Conservation (phyloP, 2,329 filamentous ascomycete genomes). For the Chaetomium olivaceum region DNA sequence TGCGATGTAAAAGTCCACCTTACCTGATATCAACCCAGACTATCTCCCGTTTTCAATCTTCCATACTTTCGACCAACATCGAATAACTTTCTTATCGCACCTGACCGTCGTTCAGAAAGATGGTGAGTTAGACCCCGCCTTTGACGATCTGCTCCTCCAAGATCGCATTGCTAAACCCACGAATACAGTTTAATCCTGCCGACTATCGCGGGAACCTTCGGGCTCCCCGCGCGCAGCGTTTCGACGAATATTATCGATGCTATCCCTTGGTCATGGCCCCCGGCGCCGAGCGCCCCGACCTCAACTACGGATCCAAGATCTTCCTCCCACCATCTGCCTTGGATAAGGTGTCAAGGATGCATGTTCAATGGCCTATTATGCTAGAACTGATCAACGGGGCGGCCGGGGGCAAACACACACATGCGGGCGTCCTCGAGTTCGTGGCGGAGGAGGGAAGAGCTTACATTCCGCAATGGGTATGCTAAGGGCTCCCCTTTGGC, state of each 20-base stretch:
- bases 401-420: conserved; percentile 73
- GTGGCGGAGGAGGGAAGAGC: conserved; percentile 96
- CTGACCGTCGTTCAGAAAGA: not conserved
- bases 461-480: conserved; percentile 92
- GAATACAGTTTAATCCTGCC: conserved; percentile 38
- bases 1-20: not conserved
- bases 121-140: conserved; percentile 22
- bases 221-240: conserved; percentile 66
- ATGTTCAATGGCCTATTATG: conserved; percentile 96
- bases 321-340: conserved; percentile 94
- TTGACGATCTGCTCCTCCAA: not conserved
- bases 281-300: conserved; percentile 80
- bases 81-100: not conserved
- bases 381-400: conserved; percentile 94
- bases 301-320: conserved; percentile 97
- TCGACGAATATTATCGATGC: conserved; percentile 98
- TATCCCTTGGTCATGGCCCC: conserved; percentile 95
- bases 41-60: not conserved
- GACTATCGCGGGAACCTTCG: conserved; percentile 35
- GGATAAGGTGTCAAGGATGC: conserved; percentile 92
- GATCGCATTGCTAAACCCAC: conserved; percentile 10
- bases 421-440: conserved; percentile 95
- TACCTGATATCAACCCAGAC: not conserved
- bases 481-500: conserved; percentile 32
- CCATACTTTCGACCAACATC: not conserved